These are phyloP conservation scores for Plasmodium ovale DNA, from an alignment of 169 alveolate species.

Conservation along the genomic window DNA sequence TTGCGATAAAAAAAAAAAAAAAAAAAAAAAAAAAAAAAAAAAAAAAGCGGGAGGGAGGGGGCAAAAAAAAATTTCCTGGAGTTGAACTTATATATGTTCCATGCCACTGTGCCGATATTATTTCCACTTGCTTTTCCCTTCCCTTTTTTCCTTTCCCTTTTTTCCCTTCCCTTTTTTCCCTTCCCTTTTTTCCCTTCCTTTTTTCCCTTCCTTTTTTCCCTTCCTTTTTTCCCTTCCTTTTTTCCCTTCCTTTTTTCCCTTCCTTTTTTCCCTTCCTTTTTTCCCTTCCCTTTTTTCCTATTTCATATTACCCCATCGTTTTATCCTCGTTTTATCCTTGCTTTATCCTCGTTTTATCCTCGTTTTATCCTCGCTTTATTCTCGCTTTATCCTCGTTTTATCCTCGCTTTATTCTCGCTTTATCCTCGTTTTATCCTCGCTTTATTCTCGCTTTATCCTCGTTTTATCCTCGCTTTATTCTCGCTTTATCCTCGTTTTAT, in stretches of 20 bases:
- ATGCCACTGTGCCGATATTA: no score
- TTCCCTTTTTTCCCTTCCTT: not conserved
- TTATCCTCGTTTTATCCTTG: no score
- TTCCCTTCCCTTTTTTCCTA: not conserved
- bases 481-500: no score
- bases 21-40: no score
- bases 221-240: no score
- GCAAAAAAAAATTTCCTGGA: no score
- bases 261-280: not conserved
- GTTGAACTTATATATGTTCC: no score
- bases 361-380: not conserved
- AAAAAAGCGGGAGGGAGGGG: not conserved
- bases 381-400: no score
- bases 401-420: no score
- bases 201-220: not conserved
- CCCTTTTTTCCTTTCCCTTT: not conserved
- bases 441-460: no score
- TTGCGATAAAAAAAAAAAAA: not conserved
- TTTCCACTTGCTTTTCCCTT: not conserved
- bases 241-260: not conserved
- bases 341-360: not conserved
- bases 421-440: no score
- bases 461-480: no score
- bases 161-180: not conserved
- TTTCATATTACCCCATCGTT: not conserved